phyloP scores from a whole-genome alignment of 2,329 filamentous ascomycete genomes.

The Colletotrichum phormii region DNA sequence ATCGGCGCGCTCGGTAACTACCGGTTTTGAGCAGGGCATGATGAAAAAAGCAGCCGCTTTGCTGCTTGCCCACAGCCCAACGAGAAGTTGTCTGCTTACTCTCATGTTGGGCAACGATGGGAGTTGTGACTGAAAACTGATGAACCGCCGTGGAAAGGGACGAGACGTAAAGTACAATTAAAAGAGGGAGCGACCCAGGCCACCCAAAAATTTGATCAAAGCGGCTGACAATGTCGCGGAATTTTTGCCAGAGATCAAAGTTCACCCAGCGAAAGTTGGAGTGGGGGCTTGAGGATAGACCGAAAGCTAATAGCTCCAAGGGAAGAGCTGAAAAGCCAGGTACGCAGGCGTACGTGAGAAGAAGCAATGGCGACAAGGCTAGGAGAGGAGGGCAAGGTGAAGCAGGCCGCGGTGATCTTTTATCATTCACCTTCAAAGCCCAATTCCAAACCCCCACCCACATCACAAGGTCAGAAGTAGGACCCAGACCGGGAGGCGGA shows the following conservation, averaged over 20 bases:
- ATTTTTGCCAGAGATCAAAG: not conserved
- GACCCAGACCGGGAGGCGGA: not conserved
- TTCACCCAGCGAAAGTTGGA: not conserved
- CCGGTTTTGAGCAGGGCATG: constrained; percentile 34
- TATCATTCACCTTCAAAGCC: not conserved
- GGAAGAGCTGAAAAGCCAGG: not conserved
- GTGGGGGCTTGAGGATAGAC: not conserved
- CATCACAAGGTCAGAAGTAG: not conserved
- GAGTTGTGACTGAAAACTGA: not conserved
- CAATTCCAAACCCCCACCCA: not conserved
- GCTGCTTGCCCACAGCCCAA: constrained; percentile 2
- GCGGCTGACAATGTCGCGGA: not conserved
- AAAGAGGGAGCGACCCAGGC: not conserved
- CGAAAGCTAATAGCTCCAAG: not conserved
- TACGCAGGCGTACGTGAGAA: not conserved
- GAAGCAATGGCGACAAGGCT: not conserved
- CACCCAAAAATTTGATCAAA: not conserved
- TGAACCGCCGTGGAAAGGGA: not conserved
- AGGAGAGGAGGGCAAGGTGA: not conserved
- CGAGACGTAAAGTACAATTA: not conserved
- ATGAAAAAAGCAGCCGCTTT: constrained; percentile 34
- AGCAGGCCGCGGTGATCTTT: constrained; percentile 16
- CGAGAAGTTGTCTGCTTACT: not conserved
- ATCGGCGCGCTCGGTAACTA: constrained; percentile 60
- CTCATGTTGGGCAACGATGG: constrained; percentile 11